Base-by-base conservation (phyloP, 768 basidiomycete genomes). In the Hypsizygus marmoreus region DNA sequence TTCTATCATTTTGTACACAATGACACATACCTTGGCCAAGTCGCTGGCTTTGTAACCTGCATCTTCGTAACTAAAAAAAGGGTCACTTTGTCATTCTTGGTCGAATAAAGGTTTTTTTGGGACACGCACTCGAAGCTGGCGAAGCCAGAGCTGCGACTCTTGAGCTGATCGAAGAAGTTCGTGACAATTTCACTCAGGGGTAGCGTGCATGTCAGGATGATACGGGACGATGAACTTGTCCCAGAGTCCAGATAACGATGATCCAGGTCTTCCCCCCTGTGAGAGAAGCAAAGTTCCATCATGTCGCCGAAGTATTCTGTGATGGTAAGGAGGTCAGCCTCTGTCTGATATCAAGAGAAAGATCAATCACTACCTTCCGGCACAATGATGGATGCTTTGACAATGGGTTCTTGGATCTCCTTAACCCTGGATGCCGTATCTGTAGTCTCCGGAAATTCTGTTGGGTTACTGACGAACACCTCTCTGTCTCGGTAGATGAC, bases 111-210 rank as follows among this genome's bases (percentile, higher is more conserved):
- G n/a, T n/a, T n/a, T n/a, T n/a, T n/a, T n/a, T n/a, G n/a, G n/a
- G n/a, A n/a, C n/a, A 75, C 86, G 56, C 51, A 93, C 89, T 94
- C 92, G 62, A 95, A 95, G 61, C 88, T 91, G 13, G 91, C 91
- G 61, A 88, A 94, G 7, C 91, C 94, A 9, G 88, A 93, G 59
- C 88, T 91, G 41, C 92, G 80, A 59, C 91, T 87, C 68, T 99
- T 99, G 43, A 99, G 77, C 59, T 89, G 83, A 63, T 95, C 90
- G 63, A 97, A 98, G 64, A 99, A 98, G 66, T 93, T 84, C 2
- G 90, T 91, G 2, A 98, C 92, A 44, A 98, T 90, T 66, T 95
- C 92, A 58, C 86, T 86, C 52, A 98, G 69, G 16, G 95, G 95
- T n/a, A 98, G 61, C 2, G 73, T 77, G 58, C 91, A 95, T 10